Evolutionary conservation across 2,329 filamentous ascomycete species (phyloP), one percentile per base, ranked within the genome.

Genomic region (Ophiostoma australiae): DNA sequence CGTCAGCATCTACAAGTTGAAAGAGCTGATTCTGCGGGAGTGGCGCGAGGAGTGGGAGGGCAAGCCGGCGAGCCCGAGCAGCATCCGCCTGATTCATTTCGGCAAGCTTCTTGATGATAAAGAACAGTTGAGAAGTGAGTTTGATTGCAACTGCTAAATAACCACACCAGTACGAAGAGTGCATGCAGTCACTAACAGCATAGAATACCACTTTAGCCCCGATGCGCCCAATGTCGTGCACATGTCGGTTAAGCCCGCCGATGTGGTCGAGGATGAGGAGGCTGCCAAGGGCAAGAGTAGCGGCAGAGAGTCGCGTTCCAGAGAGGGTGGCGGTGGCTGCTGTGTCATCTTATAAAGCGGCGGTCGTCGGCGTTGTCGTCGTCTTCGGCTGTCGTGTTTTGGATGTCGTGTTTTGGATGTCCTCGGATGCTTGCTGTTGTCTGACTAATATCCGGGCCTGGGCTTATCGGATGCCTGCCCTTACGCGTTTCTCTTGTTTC

Each of bases 41-140:
- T 98, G 94, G 94, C 86, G 93, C 75, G 90, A 89, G 76, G 92
- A 97, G 78, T 97, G 94, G 94, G 94, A 97, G 77, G 82, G 89
- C 20, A 90, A 91, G 77, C 94, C 94, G 1, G 88, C 91, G 35
- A 95, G 92, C 77, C 94, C 94, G 13, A 94, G 90, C 77, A 92
- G 90, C 73, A 98, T 98, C 82, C 86, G 94, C 69, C 81, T 98
- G 76, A 97, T 98, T 77, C 91, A 93, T 74, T 95, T 97, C 80
- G 94, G 94, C 69, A 93, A 94, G 78, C 83, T 97, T 79, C 82
- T 97, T 75, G 93, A 97, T 76, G 94, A 97, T 77, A 97, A 97
- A 81, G 88, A 91, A 72, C 88, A 87, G 74, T 80, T 98, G 73
- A 93, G 89, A 82, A 93, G 94, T 97, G 86, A 77, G 86, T 81